Conservation (phyloP, 768 basidiomycete genomes). For the Daedalea quercina region DNA sequence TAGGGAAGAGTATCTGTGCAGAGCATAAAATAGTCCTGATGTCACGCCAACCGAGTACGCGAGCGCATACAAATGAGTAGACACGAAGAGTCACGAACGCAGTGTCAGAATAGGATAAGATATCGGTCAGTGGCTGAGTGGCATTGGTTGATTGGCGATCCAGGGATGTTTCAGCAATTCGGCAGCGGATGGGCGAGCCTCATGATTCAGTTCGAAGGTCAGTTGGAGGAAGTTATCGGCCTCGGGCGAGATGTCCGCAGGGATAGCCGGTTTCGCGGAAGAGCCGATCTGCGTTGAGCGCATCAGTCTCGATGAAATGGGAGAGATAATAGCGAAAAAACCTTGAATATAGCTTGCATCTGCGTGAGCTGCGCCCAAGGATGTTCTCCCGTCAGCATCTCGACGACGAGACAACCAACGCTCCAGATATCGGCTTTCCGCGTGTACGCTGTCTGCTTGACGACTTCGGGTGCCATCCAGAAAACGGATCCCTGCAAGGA, state of each 20-base stretch:
- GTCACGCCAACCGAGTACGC: not conserved
- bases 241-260: slow-evolving; percentile 85
- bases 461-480: slow-evolving; percentile 99
- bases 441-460: slow-evolving; percentile 91
- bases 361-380: slow-evolving; percentile 95
- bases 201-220: slow-evolving; percentile 84
- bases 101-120: too few relatives aligned
- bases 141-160: slow-evolving; percentile 32
- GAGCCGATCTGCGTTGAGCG: slow-evolving; percentile 70
- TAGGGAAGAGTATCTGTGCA: not conserved
- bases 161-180: slow-evolving; percentile 74
- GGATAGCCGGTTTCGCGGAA: slow-evolving; percentile 79
- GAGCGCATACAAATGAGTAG: not conserved
- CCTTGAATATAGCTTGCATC: slow-evolving; percentile 99
- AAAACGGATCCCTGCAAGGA: slow-evolving; percentile 97
- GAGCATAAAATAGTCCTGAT: not conserved
- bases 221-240: slow-evolving; percentile 81
- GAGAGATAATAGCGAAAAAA: too few relatives aligned
- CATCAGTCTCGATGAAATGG: too few relatives aligned
- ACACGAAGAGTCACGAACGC: not conserved
- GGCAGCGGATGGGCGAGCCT: slow-evolving; percentile 70
- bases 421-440: slow-evolving; percentile 96
- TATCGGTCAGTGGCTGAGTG: slow-evolving; percentile 9
- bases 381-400: slow-evolving; percentile 95
- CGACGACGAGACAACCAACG: slow-evolving; percentile 89